phyloP scores from a whole-genome alignment of 1,284 basidiomycete species.

The Ceratobasidium sp. region DNA sequence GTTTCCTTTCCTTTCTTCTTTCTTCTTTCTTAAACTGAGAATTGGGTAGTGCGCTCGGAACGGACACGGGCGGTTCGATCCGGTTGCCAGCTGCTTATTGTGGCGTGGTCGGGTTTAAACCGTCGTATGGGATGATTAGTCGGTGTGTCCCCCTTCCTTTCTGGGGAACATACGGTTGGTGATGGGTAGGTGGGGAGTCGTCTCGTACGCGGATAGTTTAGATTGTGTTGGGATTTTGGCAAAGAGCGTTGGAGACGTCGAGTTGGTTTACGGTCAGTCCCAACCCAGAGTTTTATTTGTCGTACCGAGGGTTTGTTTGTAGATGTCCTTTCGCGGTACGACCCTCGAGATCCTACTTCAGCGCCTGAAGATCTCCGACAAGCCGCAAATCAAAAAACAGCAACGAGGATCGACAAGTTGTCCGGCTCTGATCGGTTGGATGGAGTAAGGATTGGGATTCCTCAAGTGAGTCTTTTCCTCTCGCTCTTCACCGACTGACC shows the following conservation, averaged over 20 bases:
- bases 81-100: conserved; percentile 93
- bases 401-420: neutral
- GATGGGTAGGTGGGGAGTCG: conserved; percentile 75
- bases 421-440: conserved; percentile 45
- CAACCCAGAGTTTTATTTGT: neutral
- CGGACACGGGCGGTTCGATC: conserved; percentile 95
- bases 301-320: neutral
- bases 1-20: conserved; percentile 1
- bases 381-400: conserved; percentile 10
- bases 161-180: too few species aligned
- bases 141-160: conserved; percentile 57
- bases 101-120: conserved; percentile 89
- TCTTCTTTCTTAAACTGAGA: neutral
- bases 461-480: conserved; percentile 53
- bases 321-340: conserved; percentile 72
- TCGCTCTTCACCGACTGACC: neutral
- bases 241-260: conserved; percentile 58
- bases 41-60: conserved; percentile 80
- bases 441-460: conserved; percentile 67
- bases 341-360: conserved; percentile 80
- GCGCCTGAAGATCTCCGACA: conserved; percentile 56
- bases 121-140: conserved; percentile 90
- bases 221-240: conserved; percentile 91
- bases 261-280: conserved; percentile 67
- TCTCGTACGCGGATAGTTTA: conserved; percentile 92